phyloP scores from a whole-genome alignment of 257 asterid genomes.

The Capsicum chinense region DNA sequence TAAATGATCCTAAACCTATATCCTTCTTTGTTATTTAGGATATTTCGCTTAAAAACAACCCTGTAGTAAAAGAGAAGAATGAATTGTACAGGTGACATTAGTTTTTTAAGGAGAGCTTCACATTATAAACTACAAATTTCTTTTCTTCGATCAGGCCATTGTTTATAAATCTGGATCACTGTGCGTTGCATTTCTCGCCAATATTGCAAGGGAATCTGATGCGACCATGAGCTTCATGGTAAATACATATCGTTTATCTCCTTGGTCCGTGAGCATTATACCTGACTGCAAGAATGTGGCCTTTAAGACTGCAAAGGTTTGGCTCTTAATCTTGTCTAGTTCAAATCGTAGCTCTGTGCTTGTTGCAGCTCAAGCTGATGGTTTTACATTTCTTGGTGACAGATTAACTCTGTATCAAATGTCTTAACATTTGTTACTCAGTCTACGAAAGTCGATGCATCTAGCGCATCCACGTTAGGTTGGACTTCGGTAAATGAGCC shows the following conservation, averaged over 20 bases:
- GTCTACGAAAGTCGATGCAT: constrained; percentile 52
- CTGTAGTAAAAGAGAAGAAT: neutral
- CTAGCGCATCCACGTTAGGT: constrained; percentile 48
- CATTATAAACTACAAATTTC: neutral
- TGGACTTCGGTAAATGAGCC: constrained; percentile 91
- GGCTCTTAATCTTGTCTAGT: constrained; percentile 3
- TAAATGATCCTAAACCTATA: too few relatives aligned
- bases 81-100: neutral
- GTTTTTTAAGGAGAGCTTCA: constrained; percentile 2
- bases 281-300: constrained; percentile 61
- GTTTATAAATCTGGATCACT: constrained; percentile 65
- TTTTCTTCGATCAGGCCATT: constrained; percentile 56
- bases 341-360: neutral
- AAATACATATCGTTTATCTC: too few relatives aligned
- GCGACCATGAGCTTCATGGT: too few relatives aligned
- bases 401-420: constrained; percentile 77
- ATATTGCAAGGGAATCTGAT: too few relatives aligned
- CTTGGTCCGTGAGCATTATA: too few relatives aligned
- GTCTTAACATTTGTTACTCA: constrained; percentile 52
- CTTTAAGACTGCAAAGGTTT: constrained; percentile 78
- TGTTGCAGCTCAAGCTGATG: constrained; percentile 30
- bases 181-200: constrained; percentile 43
- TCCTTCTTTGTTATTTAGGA: neutral
- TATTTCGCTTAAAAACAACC: neutral
- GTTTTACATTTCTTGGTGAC: constrained; percentile 36